Conservation (phyloP, 768 basidiomycete genomes). For the Lentinula boryana region DNA sequence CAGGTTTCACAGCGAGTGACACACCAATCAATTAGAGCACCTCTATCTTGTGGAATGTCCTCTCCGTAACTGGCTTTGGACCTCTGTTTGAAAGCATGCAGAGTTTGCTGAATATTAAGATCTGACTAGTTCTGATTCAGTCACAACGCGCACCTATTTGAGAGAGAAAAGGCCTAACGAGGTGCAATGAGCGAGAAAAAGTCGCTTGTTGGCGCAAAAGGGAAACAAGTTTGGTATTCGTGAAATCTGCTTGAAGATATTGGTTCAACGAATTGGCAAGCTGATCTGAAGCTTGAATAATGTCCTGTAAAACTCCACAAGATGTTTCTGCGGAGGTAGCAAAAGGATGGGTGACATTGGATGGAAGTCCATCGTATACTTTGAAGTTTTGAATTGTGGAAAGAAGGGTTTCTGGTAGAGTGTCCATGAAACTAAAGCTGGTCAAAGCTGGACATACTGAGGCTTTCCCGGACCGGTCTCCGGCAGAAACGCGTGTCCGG, state of each 20-base stretch:
- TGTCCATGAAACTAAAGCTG: neutral
- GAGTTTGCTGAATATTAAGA: constrained; percentile 43
- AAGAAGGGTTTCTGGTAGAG: constrained; percentile 27
- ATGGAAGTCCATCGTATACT: constrained; percentile 28
- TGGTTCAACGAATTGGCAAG: constrained; percentile 48
- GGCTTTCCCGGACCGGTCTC: neutral
- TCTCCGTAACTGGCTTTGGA: constrained; percentile 51
- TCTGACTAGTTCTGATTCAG: constrained; percentile 37
- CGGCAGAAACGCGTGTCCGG: neutral
- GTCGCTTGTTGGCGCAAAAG: constrained; percentile 58
- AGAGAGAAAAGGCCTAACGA: constrained; percentile 31
- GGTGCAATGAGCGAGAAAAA: constrained; percentile 45
- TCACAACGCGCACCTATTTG: constrained; percentile 11
- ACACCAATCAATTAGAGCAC: constrained; percentile 48
- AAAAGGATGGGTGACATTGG: constrained; percentile 38
- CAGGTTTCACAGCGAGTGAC: constrained; percentile 53
- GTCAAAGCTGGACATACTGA: neutral
- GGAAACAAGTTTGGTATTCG: constrained; percentile 64
- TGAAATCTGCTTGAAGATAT: constrained; percentile 43
- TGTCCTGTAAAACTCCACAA: constrained; percentile 39
- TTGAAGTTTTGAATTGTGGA: constrained; percentile 37
- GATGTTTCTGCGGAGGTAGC: constrained; percentile 34
- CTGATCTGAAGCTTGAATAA: constrained; percentile 46
- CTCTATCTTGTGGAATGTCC: constrained; percentile 50
- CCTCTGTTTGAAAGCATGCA: constrained; percentile 40